phyloP scores from a whole-genome alignment of 345 rosid genomes.

The Raphanus raphanistrum region DNA sequence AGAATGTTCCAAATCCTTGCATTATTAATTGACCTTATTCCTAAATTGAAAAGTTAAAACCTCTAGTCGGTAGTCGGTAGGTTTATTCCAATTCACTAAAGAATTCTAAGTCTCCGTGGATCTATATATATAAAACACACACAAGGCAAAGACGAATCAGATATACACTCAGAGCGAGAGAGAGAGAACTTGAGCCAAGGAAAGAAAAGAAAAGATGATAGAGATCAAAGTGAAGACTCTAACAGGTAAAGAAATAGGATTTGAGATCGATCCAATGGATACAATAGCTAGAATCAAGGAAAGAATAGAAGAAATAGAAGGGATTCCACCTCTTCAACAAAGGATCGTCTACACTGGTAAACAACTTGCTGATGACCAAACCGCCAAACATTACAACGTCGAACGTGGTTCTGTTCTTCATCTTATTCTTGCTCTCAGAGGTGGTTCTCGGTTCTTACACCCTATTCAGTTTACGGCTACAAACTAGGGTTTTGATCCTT shows the following conservation, averaged over 20 bases:
- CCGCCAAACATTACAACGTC: constrained; percentile 15
- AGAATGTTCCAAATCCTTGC: neutral
- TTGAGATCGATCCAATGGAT: constrained; percentile 12
- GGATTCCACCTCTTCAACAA: constrained; percentile 18
- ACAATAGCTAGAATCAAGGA: neutral
- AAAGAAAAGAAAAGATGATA: constrained; percentile 6
- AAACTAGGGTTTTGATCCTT: constrained; percentile 5
- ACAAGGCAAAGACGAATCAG: neutral
- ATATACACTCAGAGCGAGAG: neutral
- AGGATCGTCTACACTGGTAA: constrained; percentile 17
- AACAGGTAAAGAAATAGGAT: neutral
- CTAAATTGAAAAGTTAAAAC: neutral
- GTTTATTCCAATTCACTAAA: neutral
- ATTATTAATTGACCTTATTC: neutral
- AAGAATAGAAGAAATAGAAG: constrained; percentile 9
- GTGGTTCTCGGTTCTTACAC: constrained; percentile 13
- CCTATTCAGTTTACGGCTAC: neutral
- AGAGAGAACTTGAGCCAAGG: neutral
- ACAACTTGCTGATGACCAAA: constrained; percentile 27
- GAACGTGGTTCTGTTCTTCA: constrained; percentile 6
- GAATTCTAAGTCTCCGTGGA: neutral
- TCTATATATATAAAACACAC: neutral
- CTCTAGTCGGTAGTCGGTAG: neutral
- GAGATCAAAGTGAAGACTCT: constrained; percentile 25
- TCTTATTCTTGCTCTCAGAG: constrained; percentile 25